Conservation (phyloP, 768 basidiomycete genomes). For the Daedaleopsis nitida region DNA sequence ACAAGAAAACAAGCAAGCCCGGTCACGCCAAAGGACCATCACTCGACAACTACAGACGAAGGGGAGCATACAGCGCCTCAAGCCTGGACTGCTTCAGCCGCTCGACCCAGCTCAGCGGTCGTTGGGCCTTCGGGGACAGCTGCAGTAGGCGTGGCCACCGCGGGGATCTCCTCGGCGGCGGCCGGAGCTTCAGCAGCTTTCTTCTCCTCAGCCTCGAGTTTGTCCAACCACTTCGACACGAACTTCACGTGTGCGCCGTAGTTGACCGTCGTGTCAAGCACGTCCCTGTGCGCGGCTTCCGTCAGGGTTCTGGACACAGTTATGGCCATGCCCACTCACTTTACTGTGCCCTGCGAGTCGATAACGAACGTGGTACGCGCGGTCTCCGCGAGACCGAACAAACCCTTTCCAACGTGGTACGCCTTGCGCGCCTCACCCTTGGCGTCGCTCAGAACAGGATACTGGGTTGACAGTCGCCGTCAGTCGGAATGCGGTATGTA, state of each 20-base stretch:
- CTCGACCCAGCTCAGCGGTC: slow-evolving; percentile 12
- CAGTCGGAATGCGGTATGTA: background rate
- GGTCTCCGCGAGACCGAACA: slow-evolving; percentile 61
- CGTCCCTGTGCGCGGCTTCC: slow-evolving; percentile 45
- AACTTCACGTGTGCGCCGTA: slow-evolving; percentile 71
- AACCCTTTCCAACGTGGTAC: slow-evolving; percentile 65
- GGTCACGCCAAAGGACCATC: background rate
- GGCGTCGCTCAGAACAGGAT: slow-evolving; percentile 76
- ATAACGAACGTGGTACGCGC: slow-evolving; percentile 78
- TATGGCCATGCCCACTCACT: slow-evolving; percentile 40
- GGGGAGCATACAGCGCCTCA: background rate
- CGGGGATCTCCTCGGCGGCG: slow-evolving; percentile 3
- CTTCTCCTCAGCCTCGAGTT: slow-evolving; percentile 45
- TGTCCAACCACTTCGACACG: slow-evolving; percentile 66
- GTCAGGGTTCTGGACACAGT: slow-evolving; percentile 10
- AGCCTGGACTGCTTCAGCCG: slow-evolving; percentile 17
- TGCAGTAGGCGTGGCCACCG: slow-evolving; percentile 6
- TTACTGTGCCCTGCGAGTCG: slow-evolving; percentile 67
- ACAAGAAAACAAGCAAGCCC: background rate
- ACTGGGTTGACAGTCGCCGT: slow-evolving; percentile 41
- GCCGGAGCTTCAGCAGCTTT: slow-evolving; percentile 17
- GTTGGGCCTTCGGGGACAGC: slow-evolving; percentile 15
- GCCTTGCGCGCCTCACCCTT: slow-evolving; percentile 62
- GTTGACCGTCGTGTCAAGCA: slow-evolving; percentile 60
- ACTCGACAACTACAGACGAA: background rate